These are phyloP conservation scores for Petrea volubilis DNA, from an alignment of 257 asterid species.

Conservation along the genomic window DNA sequence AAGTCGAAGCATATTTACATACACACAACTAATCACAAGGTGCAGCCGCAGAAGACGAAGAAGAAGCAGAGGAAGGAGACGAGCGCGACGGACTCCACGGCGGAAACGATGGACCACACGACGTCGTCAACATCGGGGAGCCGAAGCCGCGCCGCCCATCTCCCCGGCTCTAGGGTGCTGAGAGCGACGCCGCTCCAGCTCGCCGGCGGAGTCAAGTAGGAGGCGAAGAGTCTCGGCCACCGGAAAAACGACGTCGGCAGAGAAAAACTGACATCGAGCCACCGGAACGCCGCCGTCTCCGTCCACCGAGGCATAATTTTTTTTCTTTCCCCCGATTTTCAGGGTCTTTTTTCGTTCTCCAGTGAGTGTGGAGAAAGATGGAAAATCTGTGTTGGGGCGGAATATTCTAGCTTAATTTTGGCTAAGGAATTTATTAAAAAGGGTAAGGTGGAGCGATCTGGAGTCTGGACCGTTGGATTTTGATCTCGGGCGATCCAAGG, in stretches of 20 bases:
- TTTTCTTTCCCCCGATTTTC: too few relatives aligned
- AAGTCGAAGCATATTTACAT: background rate
- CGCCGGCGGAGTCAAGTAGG: constrained; percentile 43
- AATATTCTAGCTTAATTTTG: constrained; percentile 23
- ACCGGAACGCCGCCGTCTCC: constrained; percentile 34
- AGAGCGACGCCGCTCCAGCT: constrained; percentile 35
- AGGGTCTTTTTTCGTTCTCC: background rate
- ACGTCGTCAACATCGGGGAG: constrained; percentile 57
- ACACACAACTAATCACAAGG: constrained; percentile 27
- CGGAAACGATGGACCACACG: constrained; percentile 58
- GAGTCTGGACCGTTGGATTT: constrained; percentile 32
- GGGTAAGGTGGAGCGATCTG: constrained; percentile 25
- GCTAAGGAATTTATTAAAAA: background rate
- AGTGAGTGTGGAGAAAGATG: background rate
- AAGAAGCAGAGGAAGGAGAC: constrained; percentile 60
- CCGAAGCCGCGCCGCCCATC: constrained; percentile 40
- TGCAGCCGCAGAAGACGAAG: constrained; percentile 70
- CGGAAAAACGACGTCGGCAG: constrained; percentile 49
- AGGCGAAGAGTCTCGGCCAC: constrained; percentile 49
- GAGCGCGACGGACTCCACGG: constrained; percentile 62
- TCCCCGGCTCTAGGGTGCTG: constrained; percentile 23
- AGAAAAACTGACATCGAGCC: constrained; percentile 38
- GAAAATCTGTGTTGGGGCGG: background rate
- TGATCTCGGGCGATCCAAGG: constrained; percentile 18
- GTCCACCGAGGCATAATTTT: constrained; percentile 36